These are phyloP conservation scores for Inga laurina DNA, from an alignment of 306 rosid genomes.

Conservation along the genomic window DNA sequence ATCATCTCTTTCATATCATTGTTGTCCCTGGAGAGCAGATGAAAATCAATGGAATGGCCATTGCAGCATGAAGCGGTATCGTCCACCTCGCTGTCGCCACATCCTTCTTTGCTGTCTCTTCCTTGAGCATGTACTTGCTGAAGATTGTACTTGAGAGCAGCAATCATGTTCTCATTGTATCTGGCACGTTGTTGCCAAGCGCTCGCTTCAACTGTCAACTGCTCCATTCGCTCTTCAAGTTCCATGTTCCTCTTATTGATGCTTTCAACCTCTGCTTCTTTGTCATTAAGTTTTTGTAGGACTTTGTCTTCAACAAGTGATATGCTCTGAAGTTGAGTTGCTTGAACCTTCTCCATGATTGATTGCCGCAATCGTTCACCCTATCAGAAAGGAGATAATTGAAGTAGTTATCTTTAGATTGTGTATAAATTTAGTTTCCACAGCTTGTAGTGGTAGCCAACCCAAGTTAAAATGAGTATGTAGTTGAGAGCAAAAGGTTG, in stretches of 20 bases:
- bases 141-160: conserved; percentile 77
- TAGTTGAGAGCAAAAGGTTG: background rate
- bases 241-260: conserved; percentile 76
- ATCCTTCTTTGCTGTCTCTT: conserved; percentile 86
- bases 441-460: background rate
- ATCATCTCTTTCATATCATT: conserved; percentile 66
- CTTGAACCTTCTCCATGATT: conserved; percentile 79
- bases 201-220: conserved; percentile 67
- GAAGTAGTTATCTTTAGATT: background rate
- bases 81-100: conserved; percentile 89
- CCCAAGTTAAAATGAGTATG: background rate
- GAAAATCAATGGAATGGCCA: conserved; percentile 71
- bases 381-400: conserved; percentile 39
- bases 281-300: conserved; percentile 68
- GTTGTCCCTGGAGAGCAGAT: conserved; percentile 59
- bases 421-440: background rate
- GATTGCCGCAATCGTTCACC: conserved; percentile 69
- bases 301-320: conserved; percentile 69
- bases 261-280: conserved; percentile 78
- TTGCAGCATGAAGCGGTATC: conserved; percentile 92
- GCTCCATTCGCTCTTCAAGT: conserved; percentile 83
- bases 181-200: conserved; percentile 84
- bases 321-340: conserved; percentile 61
- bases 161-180: conserved; percentile 73
- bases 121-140: conserved; percentile 77